A percentile compares a stretch with the other conserved stretches of the same genome.
Evolutionary conservation across 495 filamentous ascomycete genomes (phyloP).

Genomic region (Neurospora sp.): DNA sequence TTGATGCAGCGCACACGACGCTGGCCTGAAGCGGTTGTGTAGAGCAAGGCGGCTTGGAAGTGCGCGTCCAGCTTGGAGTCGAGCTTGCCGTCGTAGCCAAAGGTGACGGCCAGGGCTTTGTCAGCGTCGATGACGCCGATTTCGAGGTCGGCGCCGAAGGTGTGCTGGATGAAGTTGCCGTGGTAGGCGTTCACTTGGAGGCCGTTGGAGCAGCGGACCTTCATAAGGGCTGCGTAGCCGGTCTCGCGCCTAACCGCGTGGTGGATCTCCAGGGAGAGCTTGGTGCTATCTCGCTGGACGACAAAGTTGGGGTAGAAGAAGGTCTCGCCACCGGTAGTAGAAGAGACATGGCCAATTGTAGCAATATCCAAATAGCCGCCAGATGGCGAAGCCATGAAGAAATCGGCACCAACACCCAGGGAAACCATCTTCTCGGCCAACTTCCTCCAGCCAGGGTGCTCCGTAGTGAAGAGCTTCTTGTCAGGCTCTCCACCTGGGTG

Average conservation of each 20-base stretch:
- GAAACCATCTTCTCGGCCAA: conserved; percentile 80
- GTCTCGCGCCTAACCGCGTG: conserved; percentile 88
- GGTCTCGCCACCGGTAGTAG: conserved; percentile 79
- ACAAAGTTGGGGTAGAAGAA: conserved; percentile 97
- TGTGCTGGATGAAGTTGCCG: conserved; percentile 92
- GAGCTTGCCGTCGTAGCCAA: conserved; percentile 94
- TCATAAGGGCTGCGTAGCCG: conserved; percentile 95
- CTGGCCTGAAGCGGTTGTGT: conserved; percentile 85
- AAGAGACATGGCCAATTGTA: conserved; percentile 72
- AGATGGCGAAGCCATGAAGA: conserved; percentile 84
- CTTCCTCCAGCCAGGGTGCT: conserved; percentile 77
- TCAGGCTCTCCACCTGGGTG: conserved; percentile 80
- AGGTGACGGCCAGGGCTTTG: conserved; percentile 84
- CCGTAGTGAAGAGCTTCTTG: conserved; percentile 83
- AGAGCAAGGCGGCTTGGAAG: conserved; percentile 91
- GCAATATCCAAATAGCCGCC: conserved; percentile 91
- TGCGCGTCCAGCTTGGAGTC: conserved; percentile 94
- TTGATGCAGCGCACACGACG: conserved; percentile 89
- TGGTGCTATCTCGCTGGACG: conserved; percentile 69
- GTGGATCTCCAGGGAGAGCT: conserved; percentile 74
- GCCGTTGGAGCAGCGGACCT: conserved; percentile 94
- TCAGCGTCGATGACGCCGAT: conserved; percentile 89
- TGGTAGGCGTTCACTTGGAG: conserved; percentile 90
- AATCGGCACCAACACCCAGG: conserved; percentile 77
- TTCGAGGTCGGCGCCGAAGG: conserved; percentile 89